Conservation (phyloP, 2,329 filamentous ascomycete species). For the Penicillium psychrosexuale region DNA sequence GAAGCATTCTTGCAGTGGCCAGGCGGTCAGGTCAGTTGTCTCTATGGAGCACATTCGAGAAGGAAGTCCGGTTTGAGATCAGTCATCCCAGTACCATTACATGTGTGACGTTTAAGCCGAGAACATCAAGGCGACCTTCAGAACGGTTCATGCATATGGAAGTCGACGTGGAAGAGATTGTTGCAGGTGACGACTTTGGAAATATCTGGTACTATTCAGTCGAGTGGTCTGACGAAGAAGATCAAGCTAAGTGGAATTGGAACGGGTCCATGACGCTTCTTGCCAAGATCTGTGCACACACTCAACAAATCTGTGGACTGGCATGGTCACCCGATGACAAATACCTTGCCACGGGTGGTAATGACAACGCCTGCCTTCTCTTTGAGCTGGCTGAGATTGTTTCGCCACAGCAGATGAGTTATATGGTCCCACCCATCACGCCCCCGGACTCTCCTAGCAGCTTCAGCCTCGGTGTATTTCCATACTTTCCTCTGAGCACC, state of each 20-base stretch:
- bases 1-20: slow-evolving; percentile 80
- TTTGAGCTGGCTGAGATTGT: slow-evolving; percentile 66
- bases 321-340: slow-evolving; percentile 76
- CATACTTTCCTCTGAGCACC: slow-evolving; percentile 20
- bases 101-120: slow-evolving; percentile 78
- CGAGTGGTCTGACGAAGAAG: slow-evolving; percentile 66
- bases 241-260: slow-evolving; percentile 69
- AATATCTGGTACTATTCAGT: slow-evolving; percentile 84
- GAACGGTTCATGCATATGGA: slow-evolving; percentile 47
- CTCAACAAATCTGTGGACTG: slow-evolving; percentile 90
- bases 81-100: slow-evolving; percentile 70
- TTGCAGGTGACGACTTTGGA: slow-evolving; percentile 81
- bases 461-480: slow-evolving; percentile 19
- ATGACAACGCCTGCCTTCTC: slow-evolving; percentile 84
- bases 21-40: slow-evolving; percentile 72
- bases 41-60: slow-evolving; percentile 69
- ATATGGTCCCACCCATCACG: slow-evolving; percentile 8
- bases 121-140: slow-evolving; percentile 50
- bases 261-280: slow-evolving; percentile 73
- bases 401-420: slow-evolving; percentile 15
- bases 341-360: slow-evolving; percentile 81
- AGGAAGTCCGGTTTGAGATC: slow-evolving; percentile 69
- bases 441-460: slow-evolving; percentile 10
- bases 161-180: slow-evolving; percentile 73
- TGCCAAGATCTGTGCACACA: slow-evolving; percentile 72